phyloP scores from a whole-genome alignment of 306 rosid species.

The Quercus dentata region DNA sequence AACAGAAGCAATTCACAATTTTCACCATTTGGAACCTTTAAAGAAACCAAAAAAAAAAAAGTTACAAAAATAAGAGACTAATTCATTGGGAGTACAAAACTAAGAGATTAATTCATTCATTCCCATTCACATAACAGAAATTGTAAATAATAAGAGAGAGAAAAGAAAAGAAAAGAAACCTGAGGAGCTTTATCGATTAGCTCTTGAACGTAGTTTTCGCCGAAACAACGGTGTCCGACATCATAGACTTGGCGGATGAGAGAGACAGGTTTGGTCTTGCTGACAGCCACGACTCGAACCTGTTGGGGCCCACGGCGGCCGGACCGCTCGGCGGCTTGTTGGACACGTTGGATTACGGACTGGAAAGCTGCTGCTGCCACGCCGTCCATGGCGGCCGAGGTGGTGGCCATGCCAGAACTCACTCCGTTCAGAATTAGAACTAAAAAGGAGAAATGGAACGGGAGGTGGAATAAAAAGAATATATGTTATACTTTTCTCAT shows the following conservation, averaged over 20 bases:
- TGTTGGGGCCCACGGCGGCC: slow-evolving; percentile 46
- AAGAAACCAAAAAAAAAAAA: not conserved
- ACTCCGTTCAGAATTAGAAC: too few species aligned
- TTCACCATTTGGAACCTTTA: not conserved
- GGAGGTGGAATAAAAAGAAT: too few species aligned
- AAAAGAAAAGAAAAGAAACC: slow-evolving; percentile 26
- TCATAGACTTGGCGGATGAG: slow-evolving; percentile 69
- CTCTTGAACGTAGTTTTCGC: slow-evolving; percentile 93
- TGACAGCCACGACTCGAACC: slow-evolving; percentile 76
- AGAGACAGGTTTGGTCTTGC: slow-evolving; percentile 79
- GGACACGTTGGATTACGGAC: slow-evolving; percentile 58
- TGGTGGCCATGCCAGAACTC: slow-evolving; percentile 34
- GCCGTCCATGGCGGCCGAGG: slow-evolving; percentile 40
- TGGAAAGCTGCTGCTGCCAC: slow-evolving; percentile 41
- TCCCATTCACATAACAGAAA: too few species aligned
- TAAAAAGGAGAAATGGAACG: too few species aligned
- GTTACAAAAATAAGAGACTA: too few species aligned
- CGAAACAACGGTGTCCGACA: slow-evolving; percentile 86
- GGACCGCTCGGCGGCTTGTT: slow-evolving; percentile 58
- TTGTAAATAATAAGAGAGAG: too few species aligned
- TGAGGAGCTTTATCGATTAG: slow-evolving; percentile 77
- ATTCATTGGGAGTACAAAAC: too few species aligned
- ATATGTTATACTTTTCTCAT: too few species aligned
- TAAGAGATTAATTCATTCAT: too few species aligned
- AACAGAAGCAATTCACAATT: not conserved